Evolutionary conservation across 345 rosid genomes (phyloP).

Genomic region (Rhizophora mangle): DNA sequence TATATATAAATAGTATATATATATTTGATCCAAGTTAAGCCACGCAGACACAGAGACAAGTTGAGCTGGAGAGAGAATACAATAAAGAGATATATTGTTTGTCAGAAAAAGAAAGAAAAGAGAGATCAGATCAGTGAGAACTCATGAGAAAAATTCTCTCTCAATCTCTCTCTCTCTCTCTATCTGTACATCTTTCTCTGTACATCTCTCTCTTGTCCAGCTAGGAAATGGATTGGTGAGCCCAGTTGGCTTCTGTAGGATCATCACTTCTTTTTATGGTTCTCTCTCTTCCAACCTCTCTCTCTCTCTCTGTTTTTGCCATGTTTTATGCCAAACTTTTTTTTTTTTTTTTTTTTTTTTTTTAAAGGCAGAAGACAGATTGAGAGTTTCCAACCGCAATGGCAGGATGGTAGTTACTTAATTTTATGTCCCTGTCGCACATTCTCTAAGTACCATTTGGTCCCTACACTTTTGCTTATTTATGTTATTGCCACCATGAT

Average conservation of each 20-base stretch:
- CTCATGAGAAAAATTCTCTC: background rate
- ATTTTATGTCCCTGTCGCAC: background rate
- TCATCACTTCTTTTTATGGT: constrained; percentile 7
- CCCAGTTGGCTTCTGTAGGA: background rate
- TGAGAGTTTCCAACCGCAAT: constrained; percentile 25
- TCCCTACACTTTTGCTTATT: background rate
- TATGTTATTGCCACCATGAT: background rate
- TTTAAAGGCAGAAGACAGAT: background rate
- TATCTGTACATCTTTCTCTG: constrained; percentile 5
- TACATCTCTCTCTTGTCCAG: background rate
- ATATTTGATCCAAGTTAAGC: background rate
- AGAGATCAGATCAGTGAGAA: constrained; percentile 12
- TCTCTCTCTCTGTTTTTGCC: background rate
- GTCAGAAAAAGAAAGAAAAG: background rate
- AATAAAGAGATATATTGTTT: background rate
- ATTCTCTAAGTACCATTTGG: constrained; percentile 4
- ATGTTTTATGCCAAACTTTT: too few species aligned
- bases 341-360: background rate
- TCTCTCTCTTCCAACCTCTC: constrained; percentile 3
- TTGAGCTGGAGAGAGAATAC: background rate
- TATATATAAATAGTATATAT: too few species aligned
- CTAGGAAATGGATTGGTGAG: background rate
- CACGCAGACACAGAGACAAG: background rate
- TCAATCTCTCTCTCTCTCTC: constrained; percentile 9
- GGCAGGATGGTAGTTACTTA: constrained; percentile 12